A percentile compares a stretch with the other conserved stretches of the same genome.
Evolutionary conservation across 2,329 filamentous ascomycete species (phyloP).

Genomic region (Volutella citrinella): DNA sequence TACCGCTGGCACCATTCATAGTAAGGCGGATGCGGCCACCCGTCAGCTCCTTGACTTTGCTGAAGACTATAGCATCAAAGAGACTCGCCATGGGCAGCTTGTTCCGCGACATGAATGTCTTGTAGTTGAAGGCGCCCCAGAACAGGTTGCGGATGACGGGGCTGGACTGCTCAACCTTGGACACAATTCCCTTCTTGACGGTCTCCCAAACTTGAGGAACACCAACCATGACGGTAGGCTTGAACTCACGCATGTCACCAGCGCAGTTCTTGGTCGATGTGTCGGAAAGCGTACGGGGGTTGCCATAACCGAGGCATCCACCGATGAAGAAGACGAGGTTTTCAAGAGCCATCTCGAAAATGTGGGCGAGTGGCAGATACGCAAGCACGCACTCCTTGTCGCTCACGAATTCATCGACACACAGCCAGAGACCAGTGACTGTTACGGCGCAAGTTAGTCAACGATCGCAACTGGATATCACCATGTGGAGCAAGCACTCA

Average conservation of each 20-base stretch:
- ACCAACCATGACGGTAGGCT: conserved; percentile 85
- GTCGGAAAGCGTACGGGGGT: conserved; percentile 84
- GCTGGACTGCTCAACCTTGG: conserved; percentile 71
- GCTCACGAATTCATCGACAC: conserved; percentile 75
- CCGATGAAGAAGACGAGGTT: conserved; percentile 88
- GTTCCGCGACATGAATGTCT: conserved; percentile 54
- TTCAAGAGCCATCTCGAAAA: conserved; percentile 94
- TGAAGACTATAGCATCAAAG: conserved; percentile 83
- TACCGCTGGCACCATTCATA: conserved; percentile 91
- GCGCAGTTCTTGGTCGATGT: conserved; percentile 82
- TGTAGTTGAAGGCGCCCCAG: conserved; percentile 61
- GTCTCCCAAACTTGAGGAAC: conserved; percentile 98
- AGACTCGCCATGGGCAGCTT: conserved; percentile 65
- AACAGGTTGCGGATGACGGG: conserved; percentile 75
- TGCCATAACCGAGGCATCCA: conserved; percentile 89
- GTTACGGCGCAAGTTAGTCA: conserved; percentile 10
- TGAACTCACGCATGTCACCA: conserved; percentile 90
- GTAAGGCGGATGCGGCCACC: conserved; percentile 85
- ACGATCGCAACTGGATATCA: no score
- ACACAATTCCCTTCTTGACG: conserved; percentile 88
- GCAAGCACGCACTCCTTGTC: conserved; percentile 78
- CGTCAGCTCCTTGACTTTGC: conserved; percentile 85
- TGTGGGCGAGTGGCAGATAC: conserved; percentile 92
- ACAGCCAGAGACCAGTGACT: conserved; percentile 76
- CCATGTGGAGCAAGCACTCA: no score